phyloP scores from a whole-genome alignment of 83 land plant genomes.

The Thuja plicata region DNA sequence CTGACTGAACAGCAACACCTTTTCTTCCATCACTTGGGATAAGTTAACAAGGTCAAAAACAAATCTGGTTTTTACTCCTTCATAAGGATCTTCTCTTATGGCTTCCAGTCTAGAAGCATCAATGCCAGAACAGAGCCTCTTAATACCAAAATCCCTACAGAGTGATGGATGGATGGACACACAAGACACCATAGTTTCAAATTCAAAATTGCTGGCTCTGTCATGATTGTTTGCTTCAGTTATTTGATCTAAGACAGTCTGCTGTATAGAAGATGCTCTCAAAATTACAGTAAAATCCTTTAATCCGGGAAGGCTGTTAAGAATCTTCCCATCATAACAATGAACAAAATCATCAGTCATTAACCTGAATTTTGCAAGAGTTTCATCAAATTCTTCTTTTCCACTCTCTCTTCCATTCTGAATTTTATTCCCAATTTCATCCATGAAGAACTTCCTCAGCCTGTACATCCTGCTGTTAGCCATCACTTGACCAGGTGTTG shows the following conservation, averaged over 20 bases:
- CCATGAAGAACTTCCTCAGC: background rate
- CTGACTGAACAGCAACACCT: slow-evolving; percentile 73
- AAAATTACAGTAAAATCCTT: slow-evolving; percentile 27
- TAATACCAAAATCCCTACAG: background rate
- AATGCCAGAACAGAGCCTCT: background rate
- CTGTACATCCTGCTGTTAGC: background rate
- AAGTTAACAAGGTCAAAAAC: slow-evolving; percentile 45
- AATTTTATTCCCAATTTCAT: slow-evolving; percentile 16
- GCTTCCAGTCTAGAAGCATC: slow-evolving; percentile 15
- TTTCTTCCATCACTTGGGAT: slow-evolving; percentile 33
- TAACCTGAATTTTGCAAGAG: slow-evolving; percentile 18
- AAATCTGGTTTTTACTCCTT: slow-evolving; percentile 59
- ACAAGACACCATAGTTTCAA: slow-evolving; percentile 22
- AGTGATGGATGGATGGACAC: slow-evolving; percentile 43
- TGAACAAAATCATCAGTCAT: slow-evolving; percentile 34
- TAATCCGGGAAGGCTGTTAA: slow-evolving; percentile 36
- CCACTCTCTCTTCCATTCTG: slow-evolving; percentile 16
- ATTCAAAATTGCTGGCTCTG: slow-evolving; percentile 14
- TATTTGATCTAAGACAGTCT: slow-evolving; percentile 21
- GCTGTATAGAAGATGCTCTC: slow-evolving; percentile 22
- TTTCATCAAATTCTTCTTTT: slow-evolving; percentile 35
- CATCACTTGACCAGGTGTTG: background rate
- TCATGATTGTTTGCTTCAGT: background rate
- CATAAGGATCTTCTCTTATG: slow-evolving; percentile 21
- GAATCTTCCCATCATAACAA: slow-evolving; percentile 31